Evolutionary conservation across 208 protist genomes (phyloP).

Genomic region (Plasmodiophora brassicae): DNA sequence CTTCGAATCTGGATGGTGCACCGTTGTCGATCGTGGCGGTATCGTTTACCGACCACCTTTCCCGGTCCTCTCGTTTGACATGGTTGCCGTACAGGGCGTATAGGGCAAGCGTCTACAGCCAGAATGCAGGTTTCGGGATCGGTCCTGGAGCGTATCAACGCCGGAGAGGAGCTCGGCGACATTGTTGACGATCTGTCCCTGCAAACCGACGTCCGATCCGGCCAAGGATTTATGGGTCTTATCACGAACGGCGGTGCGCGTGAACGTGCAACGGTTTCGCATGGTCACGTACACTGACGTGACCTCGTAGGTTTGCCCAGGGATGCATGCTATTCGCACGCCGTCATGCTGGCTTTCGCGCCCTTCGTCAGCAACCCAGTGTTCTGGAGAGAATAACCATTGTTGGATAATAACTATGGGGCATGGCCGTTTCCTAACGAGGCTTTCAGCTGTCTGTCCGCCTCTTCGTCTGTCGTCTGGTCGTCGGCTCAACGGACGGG

Average conservation of each 20-base stretch:
- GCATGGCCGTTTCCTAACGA: no score
- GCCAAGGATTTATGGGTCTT: background rate
- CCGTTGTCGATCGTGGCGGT: background rate
- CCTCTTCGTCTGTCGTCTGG: no score
- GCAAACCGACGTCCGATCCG: background rate
- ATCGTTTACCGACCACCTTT: background rate
- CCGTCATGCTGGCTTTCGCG: background rate
- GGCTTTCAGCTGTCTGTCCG: no score
- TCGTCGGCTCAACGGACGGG: no score
- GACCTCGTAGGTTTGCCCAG: background rate
- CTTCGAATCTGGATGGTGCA: slow-evolving; percentile 3
- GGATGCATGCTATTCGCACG: slow-evolving; percentile 6
- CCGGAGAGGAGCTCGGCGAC: background rate
- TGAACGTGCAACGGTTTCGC: no score
- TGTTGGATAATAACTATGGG: no score
- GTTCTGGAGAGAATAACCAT: background rate
- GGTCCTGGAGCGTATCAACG: background rate
- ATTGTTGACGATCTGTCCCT: background rate
- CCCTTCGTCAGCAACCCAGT: background rate
- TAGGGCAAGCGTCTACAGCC: background rate
- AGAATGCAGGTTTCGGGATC: background rate
- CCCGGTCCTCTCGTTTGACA: background rate
- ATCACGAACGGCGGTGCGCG: slow-evolving; percentile 31
- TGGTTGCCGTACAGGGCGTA: background rate
- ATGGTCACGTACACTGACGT: background rate